Base-by-base conservation (phyloP, 306 rosid genomes). In the Cicer arietinum region DNA sequence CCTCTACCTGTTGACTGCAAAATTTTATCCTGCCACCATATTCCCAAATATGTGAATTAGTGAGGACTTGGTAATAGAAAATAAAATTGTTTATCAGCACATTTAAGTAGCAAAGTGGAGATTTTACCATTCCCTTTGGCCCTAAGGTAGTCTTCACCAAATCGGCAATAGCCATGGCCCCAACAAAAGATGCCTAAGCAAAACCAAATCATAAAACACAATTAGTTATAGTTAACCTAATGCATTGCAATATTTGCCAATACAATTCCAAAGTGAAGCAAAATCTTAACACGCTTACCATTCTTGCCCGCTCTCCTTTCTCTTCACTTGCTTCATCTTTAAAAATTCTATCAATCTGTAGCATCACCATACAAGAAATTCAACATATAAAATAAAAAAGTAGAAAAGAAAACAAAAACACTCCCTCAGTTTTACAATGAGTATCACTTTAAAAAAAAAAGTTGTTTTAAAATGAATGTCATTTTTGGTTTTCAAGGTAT, bases 271-370 rank as follows among this genome's bases (percentile, higher is more conserved):
- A 41, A 45, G 11, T 69, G 16, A 39, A 17, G 39, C 6, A 8
- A 59, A 69, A 60, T 46, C 69, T 52, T 8, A 16, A 40, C 41
- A 79, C 51, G 59, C 90, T 80, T 76, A 95, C 99, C 99, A 95
- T 89, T 82, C 99, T 88, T 59, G 98, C 99, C 6, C 91, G 93
- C 84, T 92, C 97, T 30, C 99, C 99, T 84, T 92, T 95, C 81
- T 92, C 99, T 87, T 92, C 94, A 53, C 88, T 92, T 40, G 99
- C 98, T 52, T 95, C 98, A 90, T 95, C 93, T 88, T 90, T 95
- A 64, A 95, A 72, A 81, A 95, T 89, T 7, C 35, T 95, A 13
- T 86, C 92, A 42, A 89, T 35, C 97, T 95, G 73, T 12, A 43
- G 41, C 71, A 90, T 76, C 59, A 78, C 46, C 17, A 42, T 40